Percentiles rank a stretch among this genome's conserved stretches.
Conservation (phyloP, 2,329 filamentous ascomycete genomes). For the Madurella mycetomatis region DNA sequence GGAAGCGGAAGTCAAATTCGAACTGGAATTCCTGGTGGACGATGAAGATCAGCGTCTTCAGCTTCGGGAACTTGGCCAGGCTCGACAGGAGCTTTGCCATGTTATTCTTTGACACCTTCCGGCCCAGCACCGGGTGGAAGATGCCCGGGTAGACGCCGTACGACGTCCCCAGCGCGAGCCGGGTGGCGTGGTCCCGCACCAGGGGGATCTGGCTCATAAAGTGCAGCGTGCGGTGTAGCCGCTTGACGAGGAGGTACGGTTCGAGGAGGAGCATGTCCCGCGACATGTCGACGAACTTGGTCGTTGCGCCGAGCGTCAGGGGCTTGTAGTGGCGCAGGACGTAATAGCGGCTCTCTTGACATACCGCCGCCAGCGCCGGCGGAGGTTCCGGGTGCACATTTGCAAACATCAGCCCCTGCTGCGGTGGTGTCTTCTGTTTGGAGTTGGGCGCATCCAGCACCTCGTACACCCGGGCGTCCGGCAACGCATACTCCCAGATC, state of each 20-base stretch:
- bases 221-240: constrained; percentile 42
- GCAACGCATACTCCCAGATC: constrained; percentile 44
- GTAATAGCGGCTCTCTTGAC: constrained; percentile 41
- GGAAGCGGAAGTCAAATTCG: constrained; percentile 35
- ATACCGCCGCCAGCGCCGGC: constrained; percentile 41
- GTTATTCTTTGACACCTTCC: constrained; percentile 41
- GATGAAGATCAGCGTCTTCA: constrained; percentile 41
- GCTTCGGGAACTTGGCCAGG: constrained; percentile 37
- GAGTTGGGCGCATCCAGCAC: constrained; percentile 43
- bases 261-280: constrained; percentile 45
- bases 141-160: constrained; percentile 44
- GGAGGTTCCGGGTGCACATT: constrained; percentile 43
- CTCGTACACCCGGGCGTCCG: constrained; percentile 43
- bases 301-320: constrained; percentile 41
- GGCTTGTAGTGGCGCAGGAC: constrained; percentile 42
- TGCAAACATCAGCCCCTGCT: constrained; percentile 44
- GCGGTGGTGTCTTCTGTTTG: constrained; percentile 36
- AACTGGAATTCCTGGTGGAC: constrained; percentile 47
- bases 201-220: constrained; percentile 44
- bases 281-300: constrained; percentile 43
- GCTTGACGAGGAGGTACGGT: constrained; percentile 44
- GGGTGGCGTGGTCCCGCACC: constrained; percentile 37
- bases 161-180: constrained; percentile 43
- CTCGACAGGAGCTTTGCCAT: constrained; percentile 40
- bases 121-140: constrained; percentile 42